These are phyloP conservation scores for Casuarina cunninghamiana DNA, from an alignment of 306 rosid genomes.

Conservation along the genomic window DNA sequence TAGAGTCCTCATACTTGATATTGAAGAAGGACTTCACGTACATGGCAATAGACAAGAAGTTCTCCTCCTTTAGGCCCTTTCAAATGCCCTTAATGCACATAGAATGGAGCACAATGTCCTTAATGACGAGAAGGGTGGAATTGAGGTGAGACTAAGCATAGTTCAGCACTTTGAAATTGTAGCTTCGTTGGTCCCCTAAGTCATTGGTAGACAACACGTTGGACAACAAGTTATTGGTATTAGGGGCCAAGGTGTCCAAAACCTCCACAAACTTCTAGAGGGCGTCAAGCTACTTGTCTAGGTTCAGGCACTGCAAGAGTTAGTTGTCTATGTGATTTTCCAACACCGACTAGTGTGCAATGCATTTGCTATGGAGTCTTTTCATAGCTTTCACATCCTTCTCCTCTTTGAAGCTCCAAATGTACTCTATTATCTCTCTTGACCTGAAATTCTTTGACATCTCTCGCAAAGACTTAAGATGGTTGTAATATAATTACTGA, in stretches of 20 bases:
- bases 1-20: slow-evolving; percentile 67
- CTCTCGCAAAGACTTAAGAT: too few species aligned
- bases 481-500: too few species aligned
- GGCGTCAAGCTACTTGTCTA: slow-evolving; percentile 62
- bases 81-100: slow-evolving; percentile 74
- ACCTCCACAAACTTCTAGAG: slow-evolving; percentile 71
- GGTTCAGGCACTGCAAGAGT: slow-evolving; percentile 74
- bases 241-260: slow-evolving; percentile 66
- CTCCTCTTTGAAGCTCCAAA: slow-evolving; percentile 33
- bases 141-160: slow-evolving; percentile 81
- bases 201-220: slow-evolving; percentile 49
- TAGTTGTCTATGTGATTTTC: slow-evolving; percentile 67
- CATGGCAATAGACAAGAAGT: slow-evolving; percentile 63
- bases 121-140: slow-evolving; percentile 72
- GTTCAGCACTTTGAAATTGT: slow-evolving; percentile 88
- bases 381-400: slow-evolving; percentile 57
- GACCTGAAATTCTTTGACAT: slow-evolving; percentile 48
- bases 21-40: slow-evolving; percentile 62
- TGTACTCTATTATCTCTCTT: slow-evolving; percentile 35
- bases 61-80: slow-evolving; percentile 62
- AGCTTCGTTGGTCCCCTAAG: slow-evolving; percentile 51
- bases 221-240: slow-evolving; percentile 54
- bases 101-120: slow-evolving; percentile 73
- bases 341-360: slow-evolving; percentile 51
- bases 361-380: slow-evolving; percentile 62